Conservation (phyloP, 352 stramenopile genomes). For the Globisporangium paddicum region DNA sequence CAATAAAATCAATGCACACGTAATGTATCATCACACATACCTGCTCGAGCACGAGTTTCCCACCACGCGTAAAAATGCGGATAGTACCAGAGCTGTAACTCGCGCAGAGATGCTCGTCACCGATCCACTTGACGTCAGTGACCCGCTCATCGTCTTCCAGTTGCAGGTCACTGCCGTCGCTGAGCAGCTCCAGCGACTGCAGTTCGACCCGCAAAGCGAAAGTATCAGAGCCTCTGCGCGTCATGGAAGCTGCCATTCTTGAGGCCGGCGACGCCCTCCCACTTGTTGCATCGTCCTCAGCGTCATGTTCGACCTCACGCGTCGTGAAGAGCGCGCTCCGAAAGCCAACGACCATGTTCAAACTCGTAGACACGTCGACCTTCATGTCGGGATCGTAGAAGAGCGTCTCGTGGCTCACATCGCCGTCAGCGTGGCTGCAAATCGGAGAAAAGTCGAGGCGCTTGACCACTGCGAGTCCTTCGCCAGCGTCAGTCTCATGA, state of each 20-base stretch:
- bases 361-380: slow-evolving; percentile 47
- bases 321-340: slow-evolving; percentile 31
- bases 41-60: slow-evolving; percentile 57
- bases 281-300: slow-evolving; percentile 18
- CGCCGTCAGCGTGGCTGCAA: not conserved
- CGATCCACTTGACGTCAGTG: slow-evolving; percentile 66
- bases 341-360: slow-evolving; percentile 42
- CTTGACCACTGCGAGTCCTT: slow-evolving; percentile 20
- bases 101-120: slow-evolving; percentile 40
- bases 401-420: slow-evolving; percentile 20
- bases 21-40: no score
- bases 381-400: slow-evolving; percentile 38
- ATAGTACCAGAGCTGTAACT: slow-evolving; percentile 59
- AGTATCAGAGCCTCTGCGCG: not conserved
- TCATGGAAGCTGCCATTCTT: slow-evolving; percentile 2
- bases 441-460: slow-evolving; percentile 25
- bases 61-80: slow-evolving; percentile 49
- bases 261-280: not conserved
- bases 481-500: slow-evolving; percentile 7
- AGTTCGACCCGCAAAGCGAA: slow-evolving; percentile 1
- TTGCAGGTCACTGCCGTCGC: slow-evolving; percentile 18
- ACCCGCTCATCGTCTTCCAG: slow-evolving; percentile 43
- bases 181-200: slow-evolving; percentile 29
- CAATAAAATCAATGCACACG: not conserved
- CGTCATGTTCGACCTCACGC: not conserved